Evolutionary conservation across 176 grass and related monocot species (phyloP), one percentile per base, ranked within the genome.

Genomic region (Ensete ventricosum): DNA sequence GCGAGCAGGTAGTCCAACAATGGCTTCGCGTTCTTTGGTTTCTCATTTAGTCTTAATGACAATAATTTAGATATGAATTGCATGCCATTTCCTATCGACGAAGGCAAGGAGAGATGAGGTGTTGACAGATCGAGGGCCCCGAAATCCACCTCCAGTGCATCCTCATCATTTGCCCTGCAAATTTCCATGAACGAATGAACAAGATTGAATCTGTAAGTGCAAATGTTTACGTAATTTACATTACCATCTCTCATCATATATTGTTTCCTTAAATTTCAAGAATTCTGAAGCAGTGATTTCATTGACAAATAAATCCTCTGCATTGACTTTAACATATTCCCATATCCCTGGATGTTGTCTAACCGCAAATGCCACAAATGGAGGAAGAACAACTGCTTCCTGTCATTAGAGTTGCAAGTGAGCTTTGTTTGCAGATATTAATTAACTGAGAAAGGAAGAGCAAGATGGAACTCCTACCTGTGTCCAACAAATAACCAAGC

Each of bases 361-460:
- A 53, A 94, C 90, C 11, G 90, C 88, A 21, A 91, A 94, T 22
- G 84, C 90, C 1, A 99, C 81, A 26, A 82, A 80, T 9, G 95
- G 95, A 26, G 95, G 95, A 72, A 99, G 86, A 59, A 91, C 88
- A 25, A 91, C 86, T 49, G 95, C 95, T 87, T 99, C 95, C 95
- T 99, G 82, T 17, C 72, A 85, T 71, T 29, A 1, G 24, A 27
- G 29, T 34, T 34, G 29, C 29, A 34, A 34, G 29, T 48, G 52
- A 11, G 2, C 12, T 14, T 12, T 53, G 20, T 54, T 25, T 54
- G 11, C 6, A 50, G 14, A 9, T 24, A 23, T 11, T 14, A 60
- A 54, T 14, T 3, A 73, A 16, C 51, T 54, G 13, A 9, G 20
- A 73, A 10, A 73, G 10, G 16, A 48, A 49, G 66, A 69, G 29